phyloP scores from a whole-genome alignment of 257 asterid species.

The Gentiana macrophylla region DNA sequence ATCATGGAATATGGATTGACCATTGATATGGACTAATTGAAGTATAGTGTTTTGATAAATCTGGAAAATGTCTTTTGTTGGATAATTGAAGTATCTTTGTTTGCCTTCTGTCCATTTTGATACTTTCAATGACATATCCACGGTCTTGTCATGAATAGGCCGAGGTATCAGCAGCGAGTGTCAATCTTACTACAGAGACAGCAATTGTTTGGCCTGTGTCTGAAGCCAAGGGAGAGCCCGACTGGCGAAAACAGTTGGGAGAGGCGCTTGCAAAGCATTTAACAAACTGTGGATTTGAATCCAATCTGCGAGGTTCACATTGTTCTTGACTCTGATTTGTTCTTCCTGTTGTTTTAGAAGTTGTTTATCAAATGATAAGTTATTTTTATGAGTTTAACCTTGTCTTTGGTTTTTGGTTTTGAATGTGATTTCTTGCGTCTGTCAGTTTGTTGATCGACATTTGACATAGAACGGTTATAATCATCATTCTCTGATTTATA shows the following conservation, averaged over 20 bases:
- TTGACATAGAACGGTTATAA: too few relatives aligned
- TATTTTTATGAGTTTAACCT: too few relatives aligned
- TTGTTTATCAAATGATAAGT: too few relatives aligned
- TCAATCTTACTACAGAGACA: slow-evolving; percentile 86
- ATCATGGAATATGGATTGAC: too few relatives aligned
- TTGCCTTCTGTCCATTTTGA: neutral
- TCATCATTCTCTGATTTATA: too few relatives aligned
- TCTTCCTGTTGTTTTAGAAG: neutral
- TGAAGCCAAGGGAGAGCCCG: slow-evolving; percentile 66
- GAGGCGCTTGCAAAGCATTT: slow-evolving; percentile 93
- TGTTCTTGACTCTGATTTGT: slow-evolving; percentile 10
- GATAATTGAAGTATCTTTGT: neutral
- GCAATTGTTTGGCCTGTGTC: slow-evolving; percentile 89
- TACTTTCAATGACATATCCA: neutral
- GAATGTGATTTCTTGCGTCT: too few relatives aligned
- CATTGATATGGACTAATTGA: too few relatives aligned
- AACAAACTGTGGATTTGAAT: slow-evolving; percentile 74
- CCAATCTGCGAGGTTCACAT: slow-evolving; percentile 67
- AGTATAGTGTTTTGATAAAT: too few relatives aligned
- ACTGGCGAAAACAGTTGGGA: slow-evolving; percentile 81
- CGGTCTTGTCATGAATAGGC: slow-evolving; percentile 44
- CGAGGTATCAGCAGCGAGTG: slow-evolving; percentile 87
- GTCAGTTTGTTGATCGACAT: too few relatives aligned
- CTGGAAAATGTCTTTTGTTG: neutral
- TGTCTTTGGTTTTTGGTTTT: too few relatives aligned